Base-by-base conservation (phyloP, 1,284 basidiomycete genomes). In the Pseudozyma tsukubaensis region DNA sequence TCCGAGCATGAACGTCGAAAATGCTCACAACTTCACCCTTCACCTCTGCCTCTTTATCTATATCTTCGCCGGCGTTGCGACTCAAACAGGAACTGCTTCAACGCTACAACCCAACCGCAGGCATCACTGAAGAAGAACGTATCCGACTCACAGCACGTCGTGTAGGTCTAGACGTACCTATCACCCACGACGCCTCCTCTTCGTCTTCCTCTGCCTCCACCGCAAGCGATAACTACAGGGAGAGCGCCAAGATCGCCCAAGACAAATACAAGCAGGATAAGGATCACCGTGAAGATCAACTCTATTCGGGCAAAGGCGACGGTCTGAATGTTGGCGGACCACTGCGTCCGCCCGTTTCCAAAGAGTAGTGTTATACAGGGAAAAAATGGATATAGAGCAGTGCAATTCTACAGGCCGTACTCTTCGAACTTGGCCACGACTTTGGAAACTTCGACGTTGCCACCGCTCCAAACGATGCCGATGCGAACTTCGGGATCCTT, bases 81-180 rank as follows among this genome's bases (percentile, higher is more conserved):
- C 12, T 40, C 47, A 50, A 65, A 49, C 62, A 74, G 71, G 72
- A 75, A 39, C 69, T 80, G 19, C 62, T 74, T 35, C 65, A 78
- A 45, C 49, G 92, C 60, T 97, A 97, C 86, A 95, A 94, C 83
- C 94, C 94, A 0, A 86, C 92, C 12, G 86, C 91, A 51, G 92
- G 92, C 78, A 88, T 94, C 78, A 90, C 92, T 0, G 86, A 88
- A 21, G 89, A 93, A 78, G 93, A 95, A 81, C 87, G 91, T 64
- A 88, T 95, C 61, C 87, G 90, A 69, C 92, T 92, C 1, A 94
- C 94, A 0, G 94, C 94, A 5, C 88, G 91, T 52, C 87, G 94
- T 59, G 94, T 97, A 43, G 94, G 94, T 4, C 86, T 97, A 47
- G 83, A 88, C 58, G 75, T 80, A 1, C 37, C 78, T 40, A 50